Base-by-base conservation (phyloP, 192 early-diverging fungal species). In the Phycomyces blakesleeanus region DNA sequence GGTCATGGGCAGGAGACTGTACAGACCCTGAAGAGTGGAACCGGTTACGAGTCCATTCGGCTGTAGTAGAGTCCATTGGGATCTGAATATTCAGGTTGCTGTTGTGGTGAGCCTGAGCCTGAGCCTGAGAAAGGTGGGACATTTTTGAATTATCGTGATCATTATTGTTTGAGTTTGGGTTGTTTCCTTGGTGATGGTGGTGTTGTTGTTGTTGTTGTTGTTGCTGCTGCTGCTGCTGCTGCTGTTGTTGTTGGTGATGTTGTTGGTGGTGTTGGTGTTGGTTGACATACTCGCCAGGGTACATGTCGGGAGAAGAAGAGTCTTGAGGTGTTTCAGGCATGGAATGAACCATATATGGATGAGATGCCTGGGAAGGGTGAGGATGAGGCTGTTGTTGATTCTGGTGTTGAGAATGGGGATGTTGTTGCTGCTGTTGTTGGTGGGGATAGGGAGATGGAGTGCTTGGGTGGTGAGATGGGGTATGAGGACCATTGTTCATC, bases 261-360 rank as follows among this genome's bases (percentile, higher is more conserved):
- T 50, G 44, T 34, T 34, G 29, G 29, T 7, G 2, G 29, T 7
- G 11, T 47, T 18, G 18, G 16, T 50, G 44, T 5, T 52, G 49
- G 47, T 25, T 16, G 16, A 50, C 57, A 22, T 75, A 38, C 37
- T 75, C 69, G 41, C 68, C 64, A 54, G 72, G 68, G 11, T 57
- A 70, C 20, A 69, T 59, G 63, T 74, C 72, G 34, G 63, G 61
- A 22, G 67, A 67, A 26, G 63, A 62, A 6, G 64, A 47, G 9
- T 74, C 75, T 18, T 58, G 42, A 18, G 44, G 11, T 2, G 2
- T 14, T 3, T 47, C 44, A 47, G 44, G 44, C 56, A 77, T 74
- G 10, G 60, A 67, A 26, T 67, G 72, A 2, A 75, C 66, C 70
- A 76, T 71, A 47, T 75, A 75, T 15, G 64, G 44, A 18, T 47